Evolutionary conservation across 202 grass and related monocot species (phyloP).

Genomic region (Schoenoplectus tabernaemontani): DNA sequence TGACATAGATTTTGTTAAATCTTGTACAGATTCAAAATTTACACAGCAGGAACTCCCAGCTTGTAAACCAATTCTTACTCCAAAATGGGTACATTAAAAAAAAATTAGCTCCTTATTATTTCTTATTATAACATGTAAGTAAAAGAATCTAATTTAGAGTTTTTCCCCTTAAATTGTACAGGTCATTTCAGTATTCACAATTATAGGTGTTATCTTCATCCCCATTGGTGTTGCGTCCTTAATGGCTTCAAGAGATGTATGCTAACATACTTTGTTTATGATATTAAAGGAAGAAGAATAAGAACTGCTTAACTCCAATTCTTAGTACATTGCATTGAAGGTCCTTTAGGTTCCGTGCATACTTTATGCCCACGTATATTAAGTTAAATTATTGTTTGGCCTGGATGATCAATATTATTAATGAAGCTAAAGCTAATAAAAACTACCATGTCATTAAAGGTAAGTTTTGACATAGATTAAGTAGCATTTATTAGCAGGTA

Average conservation of each 20-base stretch:
- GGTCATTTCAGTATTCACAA: constrained; percentile 82
- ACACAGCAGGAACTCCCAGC: constrained; percentile 94
- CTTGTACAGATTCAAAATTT: constrained; percentile 77
- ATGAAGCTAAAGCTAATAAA: neutral
- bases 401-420: neutral
- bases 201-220: constrained; percentile 66
- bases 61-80: constrained; percentile 97
- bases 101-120: neutral
- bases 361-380: neutral
- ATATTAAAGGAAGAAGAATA: neutral
- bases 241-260: constrained; percentile 68
- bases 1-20: constrained; percentile 16
- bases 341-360: neutral
- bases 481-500: neutral
- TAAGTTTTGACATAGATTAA: neutral
- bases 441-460: neutral
- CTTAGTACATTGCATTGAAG: neutral
- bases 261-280: constrained; percentile 13
- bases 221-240: constrained; percentile 71
- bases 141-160: neutral
- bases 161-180: constrained; percentile 37
- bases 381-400: neutral
- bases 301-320: neutral
- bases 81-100: constrained; percentile 67
- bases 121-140: neutral